Base-by-base conservation (phyloP, 805 yeast genomes). In the Trichomonascus vanleenenianus region DNA sequence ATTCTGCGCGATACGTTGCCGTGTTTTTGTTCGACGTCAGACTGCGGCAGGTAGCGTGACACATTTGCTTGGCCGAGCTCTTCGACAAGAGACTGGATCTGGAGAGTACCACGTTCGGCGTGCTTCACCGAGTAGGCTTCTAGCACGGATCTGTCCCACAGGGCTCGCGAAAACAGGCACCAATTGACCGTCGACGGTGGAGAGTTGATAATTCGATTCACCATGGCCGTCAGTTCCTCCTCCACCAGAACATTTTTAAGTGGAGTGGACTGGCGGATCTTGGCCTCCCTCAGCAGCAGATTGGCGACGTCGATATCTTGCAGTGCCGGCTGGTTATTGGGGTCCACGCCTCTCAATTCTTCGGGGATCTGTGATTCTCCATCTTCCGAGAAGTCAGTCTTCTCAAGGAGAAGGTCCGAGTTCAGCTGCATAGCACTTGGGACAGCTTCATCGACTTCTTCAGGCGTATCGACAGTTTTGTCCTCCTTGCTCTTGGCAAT, bases 51-150 rank as follows among this genome's bases (percentile, higher is more conserved):
- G 39, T 61, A 71, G 50, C 73, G 85, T 65, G 70, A 76, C 56
- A 69, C 68, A 53, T 79, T 72, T 7, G 81, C 67, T 46, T 81
- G 73, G 2, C 91, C 95, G 20, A 87, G 69, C 61, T 89, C 96
- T 58, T 88, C 96, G 22, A 89, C 93, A 37, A 93, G 68, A 2
- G 95, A 81, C 45, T 89, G 91, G 82, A 93, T 81, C 64, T 93
- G 98, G 43, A 93, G 70, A 3, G 89, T 80, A 42, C 97, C 97
- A 61, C 98, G 75, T 65, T 93, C 97, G 19, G 91, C 82, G 1
- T 97, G 91, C 59, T 84, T 81, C 1, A 95, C 79, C 53, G 79
- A 81, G 42, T 74, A 72, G 0, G 95, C 76, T 61, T 93, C 98
- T 32, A 89, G 68, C 16, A 85, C 56, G 6, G 96, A 86, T 61